These are phyloP conservation scores for Fusarium secorum DNA, from an alignment of 2,329 filamentous ascomycete genomes.

Conservation along the genomic window DNA sequence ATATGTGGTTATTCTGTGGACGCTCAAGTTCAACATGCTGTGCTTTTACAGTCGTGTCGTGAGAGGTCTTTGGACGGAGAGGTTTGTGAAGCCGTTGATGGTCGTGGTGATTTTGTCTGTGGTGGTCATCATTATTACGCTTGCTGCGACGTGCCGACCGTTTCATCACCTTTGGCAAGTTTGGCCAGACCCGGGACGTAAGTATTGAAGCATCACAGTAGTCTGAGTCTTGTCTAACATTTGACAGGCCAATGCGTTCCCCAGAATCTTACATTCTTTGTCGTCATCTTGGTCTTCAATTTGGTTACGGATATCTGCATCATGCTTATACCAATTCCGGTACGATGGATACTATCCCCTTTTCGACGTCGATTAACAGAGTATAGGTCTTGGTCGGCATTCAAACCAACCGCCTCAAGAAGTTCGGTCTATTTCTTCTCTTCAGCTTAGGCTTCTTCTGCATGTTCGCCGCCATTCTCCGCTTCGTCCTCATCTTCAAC, in stretches of 20 bases:
- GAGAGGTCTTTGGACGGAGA: slow-evolving; percentile 46
- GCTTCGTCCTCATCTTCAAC: slow-evolving; percentile 43
- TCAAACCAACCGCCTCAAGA: slow-evolving; percentile 41
- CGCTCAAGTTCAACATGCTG: slow-evolving; percentile 52
- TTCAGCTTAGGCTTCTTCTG: slow-evolving; percentile 47
- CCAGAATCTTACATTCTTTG: slow-evolving; percentile 45
- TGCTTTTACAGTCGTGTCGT: slow-evolving; percentile 51
- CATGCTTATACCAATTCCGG: slow-evolving; percentile 47
- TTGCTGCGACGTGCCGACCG: slow-evolving; percentile 46
- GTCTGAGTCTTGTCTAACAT: no score
- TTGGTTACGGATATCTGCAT: slow-evolving; percentile 47
- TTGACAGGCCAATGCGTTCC: slow-evolving; percentile 42
- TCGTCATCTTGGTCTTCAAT: slow-evolving; percentile 46
- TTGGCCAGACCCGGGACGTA: slow-evolving; percentile 49
- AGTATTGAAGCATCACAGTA: no score
- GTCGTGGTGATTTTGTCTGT: slow-evolving; percentile 40
- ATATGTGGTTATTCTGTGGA: slow-evolving; percentile 50
- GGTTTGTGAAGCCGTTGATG: slow-evolving; percentile 48
- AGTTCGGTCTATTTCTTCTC: slow-evolving; percentile 44
- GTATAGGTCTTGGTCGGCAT: slow-evolving; percentile 41
- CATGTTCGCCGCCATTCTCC: slow-evolving; percentile 43
- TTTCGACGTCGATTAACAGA: not conserved
- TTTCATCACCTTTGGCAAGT: slow-evolving; percentile 48
- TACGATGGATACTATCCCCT: not conserved
- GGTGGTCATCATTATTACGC: slow-evolving; percentile 39